A percentile compares a stretch with the other conserved stretches of the same genome.
Evolutionary conservation across 1,284 basidiomycete genomes (phyloP).

Genomic region (Quambalaria eucalypti): DNA sequence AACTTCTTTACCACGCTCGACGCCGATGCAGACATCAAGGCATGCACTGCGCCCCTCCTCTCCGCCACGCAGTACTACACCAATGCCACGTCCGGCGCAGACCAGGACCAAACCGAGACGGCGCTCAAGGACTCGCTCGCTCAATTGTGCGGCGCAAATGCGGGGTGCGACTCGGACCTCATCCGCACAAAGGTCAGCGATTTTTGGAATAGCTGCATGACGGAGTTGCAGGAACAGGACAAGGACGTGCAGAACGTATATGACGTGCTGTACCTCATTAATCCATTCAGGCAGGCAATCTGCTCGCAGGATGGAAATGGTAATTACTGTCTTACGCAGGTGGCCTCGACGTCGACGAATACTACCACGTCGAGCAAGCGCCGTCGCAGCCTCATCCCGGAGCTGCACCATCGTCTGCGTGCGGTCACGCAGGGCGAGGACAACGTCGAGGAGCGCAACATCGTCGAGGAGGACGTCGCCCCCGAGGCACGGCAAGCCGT

Average conservation of each 20-base stretch:
- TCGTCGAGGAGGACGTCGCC: neutral
- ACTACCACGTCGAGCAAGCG: neutral
- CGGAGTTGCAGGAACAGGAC: slow-evolving; percentile 23
- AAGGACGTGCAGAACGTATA: slow-evolving; percentile 22
- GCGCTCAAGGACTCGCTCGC: slow-evolving; percentile 11
- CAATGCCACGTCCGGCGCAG: neutral
- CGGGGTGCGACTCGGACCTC: slow-evolving; percentile 23
- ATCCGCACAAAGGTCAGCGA: slow-evolving; percentile 22
- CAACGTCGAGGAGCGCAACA: neutral
- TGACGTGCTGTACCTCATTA: slow-evolving; percentile 39
- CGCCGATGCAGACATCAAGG: slow-evolving; percentile 18
- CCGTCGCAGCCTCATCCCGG: neutral
- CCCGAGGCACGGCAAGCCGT: neutral
- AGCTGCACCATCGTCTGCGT: neutral
- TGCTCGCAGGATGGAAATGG: slow-evolving; percentile 26
- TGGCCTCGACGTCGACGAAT: neutral
- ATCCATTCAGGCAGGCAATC: slow-evolving; percentile 30
- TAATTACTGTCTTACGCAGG: slow-evolving; percentile 13
- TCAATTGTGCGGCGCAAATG: slow-evolving; percentile 17
- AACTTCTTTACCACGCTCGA: slow-evolving; percentile 27
- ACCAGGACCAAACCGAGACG: neutral
- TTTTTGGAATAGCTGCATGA: slow-evolving; percentile 26
- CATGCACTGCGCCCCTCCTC: slow-evolving; percentile 29
- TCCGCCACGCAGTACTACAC: slow-evolving; percentile 25
- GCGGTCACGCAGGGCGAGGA: neutral